Percentiles rank a stretch among this genome's conserved stretches.
phyloP scores from a whole-genome alignment of 768 basidiomycete species.

The Coprinopsis sp. region DNA sequence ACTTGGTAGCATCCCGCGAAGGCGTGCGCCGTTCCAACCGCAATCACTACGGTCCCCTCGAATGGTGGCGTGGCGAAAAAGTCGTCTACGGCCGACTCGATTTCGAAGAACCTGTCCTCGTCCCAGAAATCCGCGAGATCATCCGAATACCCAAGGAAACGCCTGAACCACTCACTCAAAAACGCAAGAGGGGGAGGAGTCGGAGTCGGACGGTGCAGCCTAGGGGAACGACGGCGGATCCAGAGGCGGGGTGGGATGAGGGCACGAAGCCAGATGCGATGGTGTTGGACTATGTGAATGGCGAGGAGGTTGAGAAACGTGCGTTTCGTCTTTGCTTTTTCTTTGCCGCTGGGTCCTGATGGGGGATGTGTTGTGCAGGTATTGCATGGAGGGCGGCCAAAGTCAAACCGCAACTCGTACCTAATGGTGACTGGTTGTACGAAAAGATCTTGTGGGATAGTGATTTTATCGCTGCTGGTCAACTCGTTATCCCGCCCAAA shows the following conservation, averaged over 20 bases:
- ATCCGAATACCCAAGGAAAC: slow-evolving; percentile 45
- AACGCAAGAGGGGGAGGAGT: slow-evolving; percentile 47
- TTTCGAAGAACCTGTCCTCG: slow-evolving; percentile 40
- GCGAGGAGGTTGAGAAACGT: slow-evolving; percentile 68
- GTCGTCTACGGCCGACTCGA: slow-evolving; percentile 67
- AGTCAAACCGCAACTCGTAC: slow-evolving; percentile 57
- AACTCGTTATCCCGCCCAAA: slow-evolving; percentile 74
- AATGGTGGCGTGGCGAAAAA: slow-evolving; percentile 92
- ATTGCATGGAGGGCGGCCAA: slow-evolving; percentile 73
- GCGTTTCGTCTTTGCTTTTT: slow-evolving; percentile 28
- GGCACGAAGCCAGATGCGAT: slow-evolving; percentile 61
- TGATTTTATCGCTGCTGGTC: slow-evolving; percentile 87
- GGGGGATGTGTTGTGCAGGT: slow-evolving; percentile 42
- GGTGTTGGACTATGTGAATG: slow-evolving; percentile 62
- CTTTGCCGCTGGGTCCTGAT: background rate
- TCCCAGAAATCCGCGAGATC: slow-evolving; percentile 71
- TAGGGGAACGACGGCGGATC: slow-evolving; percentile 12
- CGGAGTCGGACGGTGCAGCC: slow-evolving; percentile 56
- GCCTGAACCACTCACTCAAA: slow-evolving; percentile 26
- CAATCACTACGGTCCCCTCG: slow-evolving; percentile 66
- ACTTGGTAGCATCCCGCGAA: slow-evolving; percentile 30
- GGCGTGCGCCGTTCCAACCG: slow-evolving; percentile 72
- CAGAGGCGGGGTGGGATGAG: slow-evolving; percentile 83
- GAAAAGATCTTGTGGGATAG: slow-evolving; percentile 91
- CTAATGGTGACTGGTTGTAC: slow-evolving; percentile 71